Percentiles rank a stretch among this genome's conserved stretches.
Conservation (phyloP, 495 filamentous ascomycete genomes). For the Xylaria telfairii region DNA sequence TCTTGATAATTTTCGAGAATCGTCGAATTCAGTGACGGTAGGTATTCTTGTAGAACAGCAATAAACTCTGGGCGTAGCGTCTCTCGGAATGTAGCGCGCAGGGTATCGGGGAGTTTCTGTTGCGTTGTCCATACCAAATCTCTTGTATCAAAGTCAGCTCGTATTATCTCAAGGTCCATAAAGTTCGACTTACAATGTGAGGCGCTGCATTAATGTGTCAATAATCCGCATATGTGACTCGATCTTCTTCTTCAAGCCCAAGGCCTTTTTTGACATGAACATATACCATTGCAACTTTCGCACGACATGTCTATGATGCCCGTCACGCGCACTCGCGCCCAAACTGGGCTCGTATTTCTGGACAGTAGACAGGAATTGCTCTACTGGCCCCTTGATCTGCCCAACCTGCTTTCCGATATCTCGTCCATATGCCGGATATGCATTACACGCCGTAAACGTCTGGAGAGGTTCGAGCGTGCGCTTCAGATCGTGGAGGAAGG, state of each 20-base stretch:
- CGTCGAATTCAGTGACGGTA: background rate
- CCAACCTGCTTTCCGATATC: background rate
- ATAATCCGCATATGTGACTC: background rate
- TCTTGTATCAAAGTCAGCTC: background rate
- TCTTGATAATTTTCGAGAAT: background rate
- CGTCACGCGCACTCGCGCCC: background rate
- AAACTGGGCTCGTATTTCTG: background rate
- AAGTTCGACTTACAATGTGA: background rate
- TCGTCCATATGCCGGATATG: background rate
- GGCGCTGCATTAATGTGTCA: background rate
- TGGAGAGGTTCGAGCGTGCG: background rate
- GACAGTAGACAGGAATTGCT: background rate
- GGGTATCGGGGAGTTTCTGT: background rate
- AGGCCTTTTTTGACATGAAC: background rate
- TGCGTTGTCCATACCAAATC: background rate
- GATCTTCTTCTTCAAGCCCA: background rate
- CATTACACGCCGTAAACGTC: background rate
- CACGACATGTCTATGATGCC: background rate
- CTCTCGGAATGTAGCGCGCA: background rate
- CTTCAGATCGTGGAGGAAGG: background rate
- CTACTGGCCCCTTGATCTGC: background rate
- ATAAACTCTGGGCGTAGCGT: background rate
- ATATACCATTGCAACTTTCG: background rate
- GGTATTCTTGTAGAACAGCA: background rate
- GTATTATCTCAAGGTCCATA: background rate